Evolutionary conservation across 257 asterid genomes (phyloP).

Genomic region (Gardenia jasminoides): DNA sequence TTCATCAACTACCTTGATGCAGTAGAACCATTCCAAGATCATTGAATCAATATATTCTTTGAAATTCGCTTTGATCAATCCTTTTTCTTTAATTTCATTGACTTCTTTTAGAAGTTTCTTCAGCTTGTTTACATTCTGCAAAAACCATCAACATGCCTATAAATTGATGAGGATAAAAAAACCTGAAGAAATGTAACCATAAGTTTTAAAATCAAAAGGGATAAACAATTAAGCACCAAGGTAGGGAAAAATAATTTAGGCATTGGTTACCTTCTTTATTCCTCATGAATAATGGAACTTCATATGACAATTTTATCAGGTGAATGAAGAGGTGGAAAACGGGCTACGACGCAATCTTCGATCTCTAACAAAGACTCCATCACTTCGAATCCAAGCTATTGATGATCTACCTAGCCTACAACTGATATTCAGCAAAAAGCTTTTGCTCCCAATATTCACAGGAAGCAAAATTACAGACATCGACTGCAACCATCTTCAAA

Average conservation of each 20-base stretch:
- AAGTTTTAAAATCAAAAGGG: not conserved
- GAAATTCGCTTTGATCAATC: not conserved
- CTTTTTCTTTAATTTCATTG: not conserved
- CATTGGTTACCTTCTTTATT: not conserved
- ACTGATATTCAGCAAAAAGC: constrained; percentile 35
- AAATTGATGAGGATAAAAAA: not conserved
- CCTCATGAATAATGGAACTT: not conserved
- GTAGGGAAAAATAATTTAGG: not conserved
- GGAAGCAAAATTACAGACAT: constrained; percentile 44
- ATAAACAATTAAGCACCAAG: not conserved
- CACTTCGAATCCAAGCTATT: constrained; percentile 33
- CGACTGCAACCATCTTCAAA: constrained; percentile 43
- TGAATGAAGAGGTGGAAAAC: constrained; percentile 65
- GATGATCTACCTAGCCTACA: constrained; percentile 29
- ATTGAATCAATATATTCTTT: not conserved
- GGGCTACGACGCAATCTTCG: constrained; percentile 36
- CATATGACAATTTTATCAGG: constrained; percentile 28
- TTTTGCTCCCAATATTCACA: constrained; percentile 55
- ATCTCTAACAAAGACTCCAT: constrained; percentile 34
- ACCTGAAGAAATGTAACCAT: too few species aligned
- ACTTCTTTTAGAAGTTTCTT: not conserved
- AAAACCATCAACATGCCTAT: not conserved
- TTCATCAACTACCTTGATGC: not conserved
- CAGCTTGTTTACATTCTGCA: not conserved
- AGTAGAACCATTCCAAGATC: not conserved